A percentile compares a stretch with the other conserved stretches of the same genome.
phyloP scores from a whole-genome alignment of 192 early-diverging fungal genomes.

The Haplosporangium gracile region DNA sequence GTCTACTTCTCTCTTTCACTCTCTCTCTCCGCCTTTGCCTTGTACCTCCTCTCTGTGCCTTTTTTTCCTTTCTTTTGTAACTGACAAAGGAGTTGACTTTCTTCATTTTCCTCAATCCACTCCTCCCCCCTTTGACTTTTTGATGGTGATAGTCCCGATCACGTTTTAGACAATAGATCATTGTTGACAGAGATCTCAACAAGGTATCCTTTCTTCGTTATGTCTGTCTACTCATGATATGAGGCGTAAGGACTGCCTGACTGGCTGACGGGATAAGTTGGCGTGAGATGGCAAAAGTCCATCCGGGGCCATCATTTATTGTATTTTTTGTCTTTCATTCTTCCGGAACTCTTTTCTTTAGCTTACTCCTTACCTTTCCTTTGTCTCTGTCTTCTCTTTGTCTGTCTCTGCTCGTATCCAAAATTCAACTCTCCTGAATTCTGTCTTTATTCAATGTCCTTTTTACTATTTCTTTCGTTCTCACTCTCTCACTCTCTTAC shows the following conservation, averaged over 20 bases:
- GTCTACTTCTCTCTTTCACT: not conserved
- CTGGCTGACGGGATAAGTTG: not conserved
- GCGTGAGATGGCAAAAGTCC: not conserved
- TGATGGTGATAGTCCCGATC: not conserved
- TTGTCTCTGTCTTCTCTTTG: not conserved
- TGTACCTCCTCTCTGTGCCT: not conserved
- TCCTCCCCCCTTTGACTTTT: not conserved
- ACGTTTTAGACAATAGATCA: not conserved
- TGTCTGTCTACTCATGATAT: not conserved
- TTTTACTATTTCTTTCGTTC: not conserved
- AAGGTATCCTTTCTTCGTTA: not conserved
- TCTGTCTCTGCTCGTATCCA: not conserved
- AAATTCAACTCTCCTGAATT: not conserved
- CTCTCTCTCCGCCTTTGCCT: not conserved
- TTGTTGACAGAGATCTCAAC: not conserved
- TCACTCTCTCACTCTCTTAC: not conserved
- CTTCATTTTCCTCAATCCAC: not conserved
- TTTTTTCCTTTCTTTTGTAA: not conserved
- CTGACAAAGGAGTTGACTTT: not conserved
- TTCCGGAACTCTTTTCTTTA: conserved; percentile 2
- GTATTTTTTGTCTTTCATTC: not conserved
- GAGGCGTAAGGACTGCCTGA: not conserved
- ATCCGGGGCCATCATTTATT: not conserved
- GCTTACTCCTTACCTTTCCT: not conserved
- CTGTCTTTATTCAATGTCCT: not conserved